Evolutionary conservation across 768 basidiomycete species (phyloP).

Genomic region (Suillus brevipes): DNA sequence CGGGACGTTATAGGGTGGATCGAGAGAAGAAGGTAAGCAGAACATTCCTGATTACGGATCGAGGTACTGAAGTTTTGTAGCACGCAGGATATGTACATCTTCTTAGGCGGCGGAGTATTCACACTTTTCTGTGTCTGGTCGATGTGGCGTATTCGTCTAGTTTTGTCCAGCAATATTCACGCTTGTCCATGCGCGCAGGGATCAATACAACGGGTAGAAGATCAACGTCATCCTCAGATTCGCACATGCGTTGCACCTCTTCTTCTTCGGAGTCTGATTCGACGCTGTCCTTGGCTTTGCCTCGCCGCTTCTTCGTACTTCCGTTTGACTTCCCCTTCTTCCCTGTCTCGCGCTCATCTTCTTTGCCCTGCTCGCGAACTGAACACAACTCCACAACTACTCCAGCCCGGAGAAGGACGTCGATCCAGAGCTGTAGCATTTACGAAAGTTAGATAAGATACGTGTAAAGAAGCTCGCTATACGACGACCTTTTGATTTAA

Average conservation of each 20-base stretch:
- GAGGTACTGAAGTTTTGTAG: conserved; percentile 40
- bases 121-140: conserved; percentile 93
- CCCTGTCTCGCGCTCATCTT: conserved; percentile 5
- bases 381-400: conserved; percentile 71
- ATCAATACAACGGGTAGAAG: conserved; percentile 18
- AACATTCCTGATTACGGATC: background rate
- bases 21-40: conserved; percentile 78
- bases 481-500: conserved; percentile 78
- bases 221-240: conserved; percentile 31
- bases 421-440: conserved; percentile 55
- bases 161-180: background rate
- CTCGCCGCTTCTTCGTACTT: conserved; percentile 32
- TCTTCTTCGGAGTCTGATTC: conserved; percentile 13
- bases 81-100: conserved; percentile 95
- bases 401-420: conserved; percentile 62
- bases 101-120: conserved; percentile 78
- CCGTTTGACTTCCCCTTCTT: conserved; percentile 22
- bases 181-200: background rate
- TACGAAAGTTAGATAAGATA: conserved; percentile 10
- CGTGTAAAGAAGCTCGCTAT: background rate
- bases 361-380: conserved; percentile 41
- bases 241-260: conserved; percentile 15
- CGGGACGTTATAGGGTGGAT: conserved; percentile 97
- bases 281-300: conserved; percentile 13
- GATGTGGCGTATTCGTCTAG: conserved; percentile 58